These are phyloP conservation scores for Insectozyma bohioensis DNA, from an alignment of 1,139 yeast species.

Conservation along the genomic window DNA sequence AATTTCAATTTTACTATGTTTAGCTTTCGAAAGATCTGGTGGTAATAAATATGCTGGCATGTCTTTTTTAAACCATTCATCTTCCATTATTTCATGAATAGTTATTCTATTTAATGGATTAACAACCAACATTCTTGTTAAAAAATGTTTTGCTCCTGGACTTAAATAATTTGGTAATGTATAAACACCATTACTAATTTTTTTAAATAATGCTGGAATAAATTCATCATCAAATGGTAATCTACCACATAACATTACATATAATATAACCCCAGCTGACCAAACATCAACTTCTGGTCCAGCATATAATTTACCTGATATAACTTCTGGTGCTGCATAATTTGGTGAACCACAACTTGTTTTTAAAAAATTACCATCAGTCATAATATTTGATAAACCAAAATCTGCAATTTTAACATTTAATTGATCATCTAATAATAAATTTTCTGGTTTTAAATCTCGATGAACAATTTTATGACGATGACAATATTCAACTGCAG, in stretches of 20 bases:
- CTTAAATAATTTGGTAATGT: conserved; percentile 88
- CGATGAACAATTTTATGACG: conserved; percentile 97
- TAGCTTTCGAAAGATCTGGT: conserved; percentile 51
- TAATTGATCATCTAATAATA: conserved; percentile 83
- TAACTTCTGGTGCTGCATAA: conserved; percentile 98
- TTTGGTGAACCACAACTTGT: conserved; percentile 98
- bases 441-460: conserved; percentile 92
- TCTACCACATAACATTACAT: conserved; percentile 96
- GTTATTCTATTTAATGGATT: conserved; percentile 95
- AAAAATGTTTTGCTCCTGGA: conserved; percentile 80
- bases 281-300: conserved; percentile 99
- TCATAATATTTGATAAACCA: conserved; percentile 94
- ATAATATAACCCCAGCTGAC: conserved; percentile 96
- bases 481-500: conserved; percentile 98
- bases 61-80: conserved; percentile 89
- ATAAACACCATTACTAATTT: conserved; percentile 93
- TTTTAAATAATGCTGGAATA: conserved; percentile 93
- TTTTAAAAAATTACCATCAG: conserved; percentile 94
- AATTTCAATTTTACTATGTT: conserved; percentile 46
- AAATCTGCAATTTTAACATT: conserved; percentile 97
- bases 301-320: conserved; percentile 92
- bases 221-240: conserved; percentile 97
- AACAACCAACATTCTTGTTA: conserved; percentile 93
- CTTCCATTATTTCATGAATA: conserved; percentile 90
- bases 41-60: conserved; percentile 83